A percentile compares a stretch with the other conserved stretches of the same genome.
Evolutionary conservation across 371 early-diverging fungal species (phyloP).

Genomic region (Mortierella sp.): DNA sequence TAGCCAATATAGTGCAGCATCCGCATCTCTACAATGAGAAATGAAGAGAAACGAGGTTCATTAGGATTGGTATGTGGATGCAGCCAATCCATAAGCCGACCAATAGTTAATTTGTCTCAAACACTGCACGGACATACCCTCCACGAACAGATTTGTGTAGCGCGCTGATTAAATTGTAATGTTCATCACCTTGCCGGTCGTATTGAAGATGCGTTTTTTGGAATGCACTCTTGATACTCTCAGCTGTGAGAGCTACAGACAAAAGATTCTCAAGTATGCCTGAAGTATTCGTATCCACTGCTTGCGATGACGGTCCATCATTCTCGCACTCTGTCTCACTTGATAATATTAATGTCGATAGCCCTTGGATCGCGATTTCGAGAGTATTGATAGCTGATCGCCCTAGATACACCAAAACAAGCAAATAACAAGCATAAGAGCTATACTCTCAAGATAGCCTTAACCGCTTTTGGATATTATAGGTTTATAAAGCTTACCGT

Average conservation of each 20-base stretch:
- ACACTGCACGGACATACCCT: slow-evolving; percentile 54
- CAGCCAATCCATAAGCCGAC: background rate
- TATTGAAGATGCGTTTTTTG: slow-evolving; percentile 85
- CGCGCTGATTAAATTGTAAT: slow-evolving; percentile 91
- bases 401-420: slow-evolving; percentile 55
- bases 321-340: background rate
- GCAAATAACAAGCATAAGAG: background rate
- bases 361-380: slow-evolving; percentile 69
- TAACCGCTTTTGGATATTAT: background rate
- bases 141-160: slow-evolving; percentile 89
- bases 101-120: background rate
- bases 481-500: slow-evolving; percentile 59
- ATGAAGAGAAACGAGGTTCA: background rate
- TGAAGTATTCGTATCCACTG: background rate
- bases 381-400: slow-evolving; percentile 77
- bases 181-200: slow-evolving; percentile 88
- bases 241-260: slow-evolving; percentile 55
- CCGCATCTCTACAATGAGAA: slow-evolving; percentile 64
- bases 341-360: slow-evolving; percentile 32
- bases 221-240: slow-evolving; percentile 70
- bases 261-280: slow-evolving; percentile 24
- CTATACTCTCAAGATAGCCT: background rate
- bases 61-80: background rate
- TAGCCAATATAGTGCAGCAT: slow-evolving; percentile 90
- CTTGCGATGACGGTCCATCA: background rate